These are phyloP conservation scores for Xylariaceae sp. DNA, from an alignment of 2,329 filamentous ascomycete species.

Conservation along the genomic window DNA sequence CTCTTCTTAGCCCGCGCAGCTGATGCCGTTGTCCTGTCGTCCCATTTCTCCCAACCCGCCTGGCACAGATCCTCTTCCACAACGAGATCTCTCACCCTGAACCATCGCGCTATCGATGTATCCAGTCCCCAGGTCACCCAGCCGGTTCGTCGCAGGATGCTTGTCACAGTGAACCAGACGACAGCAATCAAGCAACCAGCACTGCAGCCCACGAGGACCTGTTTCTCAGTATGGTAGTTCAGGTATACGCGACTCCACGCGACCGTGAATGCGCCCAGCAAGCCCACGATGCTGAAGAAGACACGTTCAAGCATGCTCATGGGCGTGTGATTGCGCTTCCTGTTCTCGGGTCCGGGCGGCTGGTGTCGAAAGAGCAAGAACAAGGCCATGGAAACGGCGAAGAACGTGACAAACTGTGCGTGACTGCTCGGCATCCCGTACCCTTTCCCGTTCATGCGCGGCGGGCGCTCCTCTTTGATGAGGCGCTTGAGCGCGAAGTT, in stretches of 20 bases:
- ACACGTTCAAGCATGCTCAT: conserved; percentile 59
- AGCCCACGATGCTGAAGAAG: conserved; percentile 48
- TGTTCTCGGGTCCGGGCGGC: conserved; percentile 41
- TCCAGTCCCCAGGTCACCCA: conserved; percentile 69
- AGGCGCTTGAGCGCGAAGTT: conserved; percentile 87
- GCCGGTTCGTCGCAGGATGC: conserved; percentile 59
- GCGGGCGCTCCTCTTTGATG: conserved; percentile 87
- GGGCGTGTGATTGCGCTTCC: conserved; percentile 43
- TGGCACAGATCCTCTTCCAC: conserved; percentile 84
- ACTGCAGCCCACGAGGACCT: conserved; percentile 74
- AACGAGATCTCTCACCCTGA: conserved; percentile 77
- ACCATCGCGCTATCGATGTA: conserved; percentile 54
- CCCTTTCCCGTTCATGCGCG: conserved; percentile 79
- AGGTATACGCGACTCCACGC: conserved; percentile 83
- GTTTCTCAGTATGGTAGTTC: conserved; percentile 82
- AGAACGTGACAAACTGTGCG: conserved; percentile 90
- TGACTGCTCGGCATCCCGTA: conserved; percentile 97
- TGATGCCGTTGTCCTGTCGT: conserved; percentile 43
- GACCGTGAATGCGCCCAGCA: conserved; percentile 60
- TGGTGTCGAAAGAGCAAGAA: conserved; percentile 80
- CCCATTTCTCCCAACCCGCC: conserved; percentile 92
- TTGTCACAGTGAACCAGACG: conserved; percentile 72
- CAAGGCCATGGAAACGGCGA: conserved; percentile 74
- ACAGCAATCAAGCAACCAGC: conserved; percentile 68
- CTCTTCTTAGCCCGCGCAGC: conserved; percentile 34